Percentiles rank a stretch among this genome's conserved stretches.
phyloP scores from a whole-genome alignment of 2,329 filamentous ascomycete species.

The Fusarium oligoseptatum region DNA sequence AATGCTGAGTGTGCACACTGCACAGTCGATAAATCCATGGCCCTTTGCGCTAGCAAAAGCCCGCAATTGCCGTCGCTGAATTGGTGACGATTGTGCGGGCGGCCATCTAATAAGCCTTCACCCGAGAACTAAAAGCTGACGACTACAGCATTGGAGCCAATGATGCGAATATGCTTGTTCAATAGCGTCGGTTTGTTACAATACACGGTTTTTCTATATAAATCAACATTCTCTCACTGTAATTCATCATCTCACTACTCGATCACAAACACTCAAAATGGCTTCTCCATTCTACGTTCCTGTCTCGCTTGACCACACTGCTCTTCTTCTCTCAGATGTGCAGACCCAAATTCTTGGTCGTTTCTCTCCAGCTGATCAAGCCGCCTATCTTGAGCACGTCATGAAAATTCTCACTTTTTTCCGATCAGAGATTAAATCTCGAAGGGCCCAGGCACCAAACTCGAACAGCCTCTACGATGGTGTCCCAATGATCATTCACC shows the following conservation, averaged over 20 bases:
- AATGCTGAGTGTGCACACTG: neutral
- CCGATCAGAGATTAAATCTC: neutral
- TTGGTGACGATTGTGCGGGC: neutral
- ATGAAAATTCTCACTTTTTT: neutral
- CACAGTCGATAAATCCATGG: neutral
- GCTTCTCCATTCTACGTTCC: neutral
- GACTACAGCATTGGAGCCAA: neutral
- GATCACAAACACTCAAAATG: neutral
- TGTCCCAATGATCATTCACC: constrained; percentile 7
- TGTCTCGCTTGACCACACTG: neutral
- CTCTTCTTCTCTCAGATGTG: neutral
- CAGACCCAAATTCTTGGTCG: neutral
- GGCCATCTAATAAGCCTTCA: neutral
- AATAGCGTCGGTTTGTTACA: neutral
- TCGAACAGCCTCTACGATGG: neutral
- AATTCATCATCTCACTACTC: neutral
- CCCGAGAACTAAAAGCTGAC: neutral
- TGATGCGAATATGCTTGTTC: neutral
- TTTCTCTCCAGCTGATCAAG: neutral
- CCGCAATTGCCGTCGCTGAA: neutral
- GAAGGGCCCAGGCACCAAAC: neutral
- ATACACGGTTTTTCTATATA: neutral
- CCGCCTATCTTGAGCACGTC: neutral
- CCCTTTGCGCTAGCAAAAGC: neutral
- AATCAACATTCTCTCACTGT: neutral